A percentile compares a stretch with the other conserved stretches of the same genome.
Evolutionary conservation across 257 asterid genomes (phyloP).

Genomic region (Solanum bulbocastanum): DNA sequence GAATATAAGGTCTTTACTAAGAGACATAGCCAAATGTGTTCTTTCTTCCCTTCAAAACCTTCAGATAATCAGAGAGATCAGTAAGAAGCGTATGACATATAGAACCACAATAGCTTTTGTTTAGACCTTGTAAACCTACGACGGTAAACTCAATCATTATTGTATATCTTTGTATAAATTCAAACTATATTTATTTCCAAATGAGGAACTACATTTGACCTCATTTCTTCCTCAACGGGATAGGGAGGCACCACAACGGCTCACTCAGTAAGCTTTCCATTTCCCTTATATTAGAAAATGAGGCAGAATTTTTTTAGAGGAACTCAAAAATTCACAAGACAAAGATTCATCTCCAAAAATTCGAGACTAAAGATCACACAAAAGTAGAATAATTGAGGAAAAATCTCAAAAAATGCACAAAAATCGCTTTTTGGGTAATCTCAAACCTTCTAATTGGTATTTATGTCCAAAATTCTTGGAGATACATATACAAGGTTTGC

Average conservation of each 20-base stretch:
- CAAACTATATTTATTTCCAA: not conserved
- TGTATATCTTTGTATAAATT: not conserved
- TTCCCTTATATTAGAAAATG: not conserved
- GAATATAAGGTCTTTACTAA: constrained; percentile 47
- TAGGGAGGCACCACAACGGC: not conserved
- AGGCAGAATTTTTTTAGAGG: not conserved
- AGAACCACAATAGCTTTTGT: not conserved
- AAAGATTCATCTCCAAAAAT: no score
- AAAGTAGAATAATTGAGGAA: not conserved
- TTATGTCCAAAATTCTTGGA: not conserved
- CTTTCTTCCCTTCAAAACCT: constrained; percentile 2
- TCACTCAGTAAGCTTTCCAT: not conserved
- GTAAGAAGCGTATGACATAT: not conserved
- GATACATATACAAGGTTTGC: not conserved
- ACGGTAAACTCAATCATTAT: not conserved
- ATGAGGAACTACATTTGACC: not conserved
- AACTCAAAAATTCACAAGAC: not conserved
- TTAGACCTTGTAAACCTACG: not conserved
- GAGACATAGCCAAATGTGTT: constrained; percentile 20
- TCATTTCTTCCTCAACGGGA: not conserved
- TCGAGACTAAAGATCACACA: no score
- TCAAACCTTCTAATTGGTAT: not conserved
- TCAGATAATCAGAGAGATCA: not conserved
- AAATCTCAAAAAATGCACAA: not conserved
- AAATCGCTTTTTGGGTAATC: not conserved